These are phyloP conservation scores for Pseudogymnoascus sp. DNA, from an alignment of 2,329 filamentous ascomycete species.

Conservation along the genomic window DNA sequence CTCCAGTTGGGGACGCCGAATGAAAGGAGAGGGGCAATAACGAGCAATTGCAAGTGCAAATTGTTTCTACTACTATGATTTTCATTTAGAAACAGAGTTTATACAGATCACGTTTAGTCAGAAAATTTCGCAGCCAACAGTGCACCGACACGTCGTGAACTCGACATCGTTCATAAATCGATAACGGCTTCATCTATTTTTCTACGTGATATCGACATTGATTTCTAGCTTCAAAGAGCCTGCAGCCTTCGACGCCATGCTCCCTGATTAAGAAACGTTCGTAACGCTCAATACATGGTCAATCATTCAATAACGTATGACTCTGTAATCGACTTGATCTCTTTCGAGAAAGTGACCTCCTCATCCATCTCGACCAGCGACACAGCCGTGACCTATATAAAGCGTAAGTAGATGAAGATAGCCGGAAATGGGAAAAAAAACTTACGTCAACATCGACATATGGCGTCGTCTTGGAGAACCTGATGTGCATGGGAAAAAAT, in stretches of 20 bases:
- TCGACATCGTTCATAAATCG: slow-evolving; percentile 2
- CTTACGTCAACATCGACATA: slow-evolving; percentile 92
- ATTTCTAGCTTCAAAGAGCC: slow-evolving; percentile 9
- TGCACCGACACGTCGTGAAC: background rate
- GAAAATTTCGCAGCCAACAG: background rate
- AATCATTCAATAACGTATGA: slow-evolving; percentile 66
- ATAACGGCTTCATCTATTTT: slow-evolving; percentile 7
- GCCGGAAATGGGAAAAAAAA: slow-evolving; percentile 19
- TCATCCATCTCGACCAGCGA: slow-evolving; percentile 66
- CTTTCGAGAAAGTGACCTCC: slow-evolving; percentile 74
- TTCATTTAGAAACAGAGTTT: background rate
- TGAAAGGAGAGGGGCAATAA: background rate
- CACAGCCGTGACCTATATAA: slow-evolving; percentile 54
- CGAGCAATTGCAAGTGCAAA: background rate
- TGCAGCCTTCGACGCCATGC: slow-evolving; percentile 9
- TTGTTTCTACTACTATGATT: background rate
- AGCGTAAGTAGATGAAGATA: slow-evolving; percentile 19
- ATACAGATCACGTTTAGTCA: background rate
- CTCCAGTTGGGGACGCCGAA: background rate
- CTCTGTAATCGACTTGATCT: slow-evolving; percentile 68
- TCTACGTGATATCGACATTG: slow-evolving; percentile 8
- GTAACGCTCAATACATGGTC: slow-evolving; percentile 5
- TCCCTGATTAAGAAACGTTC: slow-evolving; percentile 5
- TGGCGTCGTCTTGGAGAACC: slow-evolving; percentile 77
- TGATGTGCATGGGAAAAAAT: slow-evolving; percentile 95